A percentile compares a stretch with the other conserved stretches of the same genome.
Conservation (phyloP, 73 alveolate species). For the Symbiodinium pilosum region DNA sequence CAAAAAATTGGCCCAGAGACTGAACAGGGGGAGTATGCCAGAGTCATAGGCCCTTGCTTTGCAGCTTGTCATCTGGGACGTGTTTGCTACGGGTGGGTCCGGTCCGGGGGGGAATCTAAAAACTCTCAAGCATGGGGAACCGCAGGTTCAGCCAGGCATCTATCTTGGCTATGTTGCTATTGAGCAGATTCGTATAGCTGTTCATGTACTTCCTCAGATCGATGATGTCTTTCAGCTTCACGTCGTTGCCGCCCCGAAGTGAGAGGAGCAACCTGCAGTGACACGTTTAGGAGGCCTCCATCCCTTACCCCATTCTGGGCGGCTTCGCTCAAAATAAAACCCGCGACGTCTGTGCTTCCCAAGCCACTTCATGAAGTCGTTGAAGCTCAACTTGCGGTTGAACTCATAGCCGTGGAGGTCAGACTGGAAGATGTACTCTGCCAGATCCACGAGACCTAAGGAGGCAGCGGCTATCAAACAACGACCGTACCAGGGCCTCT, state of each 20-base stretch:
- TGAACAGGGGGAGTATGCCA: no score
- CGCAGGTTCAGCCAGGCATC: background rate
- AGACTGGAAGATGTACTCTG: slow-evolving; percentile 6
- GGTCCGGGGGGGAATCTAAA: background rate
- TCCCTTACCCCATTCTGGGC: no score
- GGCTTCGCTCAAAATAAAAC: no score
- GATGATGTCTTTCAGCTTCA: slow-evolving; percentile 6
- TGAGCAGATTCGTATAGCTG: background rate
- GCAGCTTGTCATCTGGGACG: no score
- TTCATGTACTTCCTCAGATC: slow-evolving; percentile 10
- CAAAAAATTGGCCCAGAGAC: no score
- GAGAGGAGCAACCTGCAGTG: slow-evolving; percentile 19
- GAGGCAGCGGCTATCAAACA: background rate
- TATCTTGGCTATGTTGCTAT: background rate
- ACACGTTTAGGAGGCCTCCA: no score
- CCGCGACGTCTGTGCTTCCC: background rate
- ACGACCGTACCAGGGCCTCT: no score
- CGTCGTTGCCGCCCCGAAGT: slow-evolving; percentile 2
- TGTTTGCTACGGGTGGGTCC: no score
- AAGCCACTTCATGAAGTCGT: background rate
- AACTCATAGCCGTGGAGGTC: background rate
- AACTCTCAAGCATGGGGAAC: background rate
- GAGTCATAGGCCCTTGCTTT: no score
- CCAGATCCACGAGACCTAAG: background rate
- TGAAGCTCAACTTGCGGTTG: background rate